phyloP scores from a whole-genome alignment of 2,329 filamentous ascomycete genomes.

The Samsoniella hepiali region DNA sequence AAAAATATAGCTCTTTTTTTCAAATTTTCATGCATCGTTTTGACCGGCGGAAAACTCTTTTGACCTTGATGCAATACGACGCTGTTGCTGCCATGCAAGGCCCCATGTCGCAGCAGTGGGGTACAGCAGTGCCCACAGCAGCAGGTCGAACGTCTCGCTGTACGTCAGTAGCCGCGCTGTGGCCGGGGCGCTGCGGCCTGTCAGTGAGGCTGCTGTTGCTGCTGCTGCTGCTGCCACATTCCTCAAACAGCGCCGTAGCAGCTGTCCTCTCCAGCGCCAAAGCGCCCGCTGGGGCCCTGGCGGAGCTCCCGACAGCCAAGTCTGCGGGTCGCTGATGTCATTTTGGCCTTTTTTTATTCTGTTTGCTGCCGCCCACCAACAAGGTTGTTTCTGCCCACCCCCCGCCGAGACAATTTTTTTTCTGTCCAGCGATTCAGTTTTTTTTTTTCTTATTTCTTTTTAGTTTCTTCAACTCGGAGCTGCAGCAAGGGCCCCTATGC shows the following conservation, averaged over 20 bases:
- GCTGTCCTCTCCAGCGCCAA: background rate
- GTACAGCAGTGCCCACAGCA: background rate
- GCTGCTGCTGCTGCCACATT: background rate
- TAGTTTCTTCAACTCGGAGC: too few relatives aligned
- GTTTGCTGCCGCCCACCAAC: background rate
- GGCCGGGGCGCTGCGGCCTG: too few relatives aligned
- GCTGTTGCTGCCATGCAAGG: background rate
- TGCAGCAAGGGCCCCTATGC: background rate
- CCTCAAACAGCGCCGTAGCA: background rate
- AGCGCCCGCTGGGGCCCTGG: conserved; percentile 7
- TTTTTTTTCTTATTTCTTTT: background rate
- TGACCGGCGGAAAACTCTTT: background rate
- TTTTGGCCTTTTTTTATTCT: background rate
- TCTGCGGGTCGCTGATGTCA: conserved; percentile 17
- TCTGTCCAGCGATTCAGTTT: background rate
- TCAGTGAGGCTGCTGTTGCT: background rate
- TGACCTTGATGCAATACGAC: background rate
- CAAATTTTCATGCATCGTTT: background rate
- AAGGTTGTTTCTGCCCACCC: background rate
- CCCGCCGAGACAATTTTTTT: conserved; percentile 2
- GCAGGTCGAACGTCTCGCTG: too few relatives aligned
- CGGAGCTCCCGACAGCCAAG: conserved; percentile 1
- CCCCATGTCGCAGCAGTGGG: background rate
- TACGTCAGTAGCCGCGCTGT: too few relatives aligned
- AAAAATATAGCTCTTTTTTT: too few relatives aligned